Conservation (phyloP, 495 filamentous ascomycete species). For the Penicillium simplicissimum region DNA sequence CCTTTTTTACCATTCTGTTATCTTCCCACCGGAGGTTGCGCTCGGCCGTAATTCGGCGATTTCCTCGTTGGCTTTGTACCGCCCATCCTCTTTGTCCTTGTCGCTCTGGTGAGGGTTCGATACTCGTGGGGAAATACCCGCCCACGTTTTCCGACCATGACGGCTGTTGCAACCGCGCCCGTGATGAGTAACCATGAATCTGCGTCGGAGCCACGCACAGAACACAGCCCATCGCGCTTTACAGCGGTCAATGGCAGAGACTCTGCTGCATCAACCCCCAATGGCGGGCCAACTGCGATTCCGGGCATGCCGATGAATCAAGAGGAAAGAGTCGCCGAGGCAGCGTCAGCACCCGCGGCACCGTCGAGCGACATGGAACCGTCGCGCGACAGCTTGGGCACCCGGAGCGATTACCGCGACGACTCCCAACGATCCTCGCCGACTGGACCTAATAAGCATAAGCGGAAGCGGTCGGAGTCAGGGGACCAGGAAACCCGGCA, state of each 20-base stretch:
- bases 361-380: not conserved
- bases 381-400: not conserved
- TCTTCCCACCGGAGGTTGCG: too few relatives aligned
- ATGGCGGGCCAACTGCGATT: conserved; percentile 1
- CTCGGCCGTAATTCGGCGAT: not conserved
- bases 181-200: conserved; percentile 41
- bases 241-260: conserved; percentile 56
- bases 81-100: not conserved
- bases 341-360: not conserved
- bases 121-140: conserved; percentile 10
- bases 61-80: not conserved
- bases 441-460: conserved; percentile 28
- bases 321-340: conserved; percentile 3
- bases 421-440: conserved; percentile 32
- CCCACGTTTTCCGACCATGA: conserved; percentile 33
- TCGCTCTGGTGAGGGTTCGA: not conserved
- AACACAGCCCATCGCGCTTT: conserved; percentile 52
- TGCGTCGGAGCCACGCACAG: conserved; percentile 42
- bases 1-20: not conserved
- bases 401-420: not conserved
- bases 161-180: conserved; percentile 43
- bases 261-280: conserved; percentile 10
- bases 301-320: not conserved
- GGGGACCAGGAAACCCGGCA: conserved; percentile 27
- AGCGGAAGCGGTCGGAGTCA: conserved; percentile 47